These are phyloP conservation scores for Fusarium nematophilum DNA, from an alignment of 2,329 filamentous ascomycete genomes.

Conservation along the genomic window DNA sequence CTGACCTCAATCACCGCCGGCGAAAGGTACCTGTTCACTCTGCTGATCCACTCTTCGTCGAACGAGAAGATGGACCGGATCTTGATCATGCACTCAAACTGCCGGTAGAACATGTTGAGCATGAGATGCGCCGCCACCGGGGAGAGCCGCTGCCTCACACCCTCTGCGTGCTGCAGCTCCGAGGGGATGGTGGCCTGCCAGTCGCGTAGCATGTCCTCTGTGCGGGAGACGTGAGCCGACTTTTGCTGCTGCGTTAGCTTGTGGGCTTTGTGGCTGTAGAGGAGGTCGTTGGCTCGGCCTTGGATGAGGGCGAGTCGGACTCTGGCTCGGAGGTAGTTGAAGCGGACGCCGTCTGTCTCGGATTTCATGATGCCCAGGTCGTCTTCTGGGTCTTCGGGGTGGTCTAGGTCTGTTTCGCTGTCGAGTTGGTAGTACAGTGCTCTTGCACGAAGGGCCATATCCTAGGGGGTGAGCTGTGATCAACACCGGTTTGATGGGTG, in stretches of 20 bases:
- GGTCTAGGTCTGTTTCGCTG: slow-evolving; percentile 49
- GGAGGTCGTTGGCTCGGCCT: slow-evolving; percentile 31
- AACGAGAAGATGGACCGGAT: slow-evolving; percentile 33
- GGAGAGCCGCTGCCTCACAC: slow-evolving; percentile 5
- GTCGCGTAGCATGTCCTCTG: slow-evolving; percentile 24
- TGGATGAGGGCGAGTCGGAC: slow-evolving; percentile 35
- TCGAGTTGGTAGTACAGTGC: slow-evolving; percentile 51
- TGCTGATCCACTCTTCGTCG: slow-evolving; percentile 29
- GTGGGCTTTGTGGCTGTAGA: slow-evolving; percentile 18
- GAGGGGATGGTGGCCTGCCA: slow-evolving; percentile 25
- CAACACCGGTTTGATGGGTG: neutral
- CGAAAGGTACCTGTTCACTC: slow-evolving; percentile 24
- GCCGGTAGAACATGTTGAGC: slow-evolving; percentile 28
- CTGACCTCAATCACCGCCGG: slow-evolving; percentile 30
- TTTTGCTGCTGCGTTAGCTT: slow-evolving; percentile 13
- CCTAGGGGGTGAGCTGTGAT: slow-evolving; percentile 29
- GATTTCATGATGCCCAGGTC: slow-evolving; percentile 25
- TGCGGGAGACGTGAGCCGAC: neutral
- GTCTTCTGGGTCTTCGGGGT: slow-evolving; percentile 30
- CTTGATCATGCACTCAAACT: slow-evolving; percentile 31
- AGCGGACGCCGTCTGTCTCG: neutral
- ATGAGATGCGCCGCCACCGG: neutral
- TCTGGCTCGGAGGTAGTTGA: slow-evolving; percentile 29
- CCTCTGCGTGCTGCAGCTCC: slow-evolving; percentile 1
- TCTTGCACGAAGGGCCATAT: slow-evolving; percentile 49